Evolutionary conservation across 2,329 filamentous ascomycete genomes (phyloP).

Genomic region (Colletotrichum magnum): DNA sequence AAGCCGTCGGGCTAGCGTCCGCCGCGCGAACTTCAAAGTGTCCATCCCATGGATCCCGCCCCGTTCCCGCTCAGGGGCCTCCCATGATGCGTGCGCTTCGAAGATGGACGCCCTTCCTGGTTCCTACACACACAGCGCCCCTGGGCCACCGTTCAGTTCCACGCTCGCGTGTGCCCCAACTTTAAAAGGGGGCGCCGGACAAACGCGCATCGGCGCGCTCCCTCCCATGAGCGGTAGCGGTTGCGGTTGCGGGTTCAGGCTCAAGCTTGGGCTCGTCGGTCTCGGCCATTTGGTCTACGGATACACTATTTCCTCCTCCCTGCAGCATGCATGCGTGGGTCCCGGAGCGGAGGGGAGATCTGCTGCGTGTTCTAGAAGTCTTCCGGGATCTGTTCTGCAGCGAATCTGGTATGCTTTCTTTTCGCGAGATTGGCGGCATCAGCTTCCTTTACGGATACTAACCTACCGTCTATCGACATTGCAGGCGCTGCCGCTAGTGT

Average conservation of each 20-base stretch:
- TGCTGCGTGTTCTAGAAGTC: constrained; percentile 37
- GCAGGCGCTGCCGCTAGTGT: background rate
- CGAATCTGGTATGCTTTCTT: constrained; percentile 27
- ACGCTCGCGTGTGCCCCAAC: constrained; percentile 23
- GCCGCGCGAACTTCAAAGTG: constrained; percentile 23
- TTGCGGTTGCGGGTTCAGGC: constrained; percentile 15
- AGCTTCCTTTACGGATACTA: background rate
- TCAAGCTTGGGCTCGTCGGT: background rate
- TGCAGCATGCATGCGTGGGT: constrained; percentile 30
- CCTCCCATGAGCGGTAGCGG: constrained; percentile 11
- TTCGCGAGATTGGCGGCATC: constrained; percentile 8
- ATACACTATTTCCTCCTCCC: constrained; percentile 17
- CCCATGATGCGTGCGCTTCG: constrained; percentile 34
- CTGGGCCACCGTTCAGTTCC: background rate
- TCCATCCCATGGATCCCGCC: constrained; percentile 38
- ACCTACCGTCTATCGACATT: background rate
- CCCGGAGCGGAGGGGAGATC: constrained; percentile 20
- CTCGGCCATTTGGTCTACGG: constrained; percentile 22
- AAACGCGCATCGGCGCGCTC: constrained; percentile 25
- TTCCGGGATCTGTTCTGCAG: constrained; percentile 37
- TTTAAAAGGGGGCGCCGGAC: constrained; percentile 21
- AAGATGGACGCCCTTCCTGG: constrained; percentile 13
- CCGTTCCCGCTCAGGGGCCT: constrained; percentile 38
- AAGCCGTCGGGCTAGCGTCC: constrained; percentile 32
- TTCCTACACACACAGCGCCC: background rate